These are phyloP conservation scores for Eudorina sp. DNA, from an alignment of 139 green algal species.

Conservation along the genomic window DNA sequence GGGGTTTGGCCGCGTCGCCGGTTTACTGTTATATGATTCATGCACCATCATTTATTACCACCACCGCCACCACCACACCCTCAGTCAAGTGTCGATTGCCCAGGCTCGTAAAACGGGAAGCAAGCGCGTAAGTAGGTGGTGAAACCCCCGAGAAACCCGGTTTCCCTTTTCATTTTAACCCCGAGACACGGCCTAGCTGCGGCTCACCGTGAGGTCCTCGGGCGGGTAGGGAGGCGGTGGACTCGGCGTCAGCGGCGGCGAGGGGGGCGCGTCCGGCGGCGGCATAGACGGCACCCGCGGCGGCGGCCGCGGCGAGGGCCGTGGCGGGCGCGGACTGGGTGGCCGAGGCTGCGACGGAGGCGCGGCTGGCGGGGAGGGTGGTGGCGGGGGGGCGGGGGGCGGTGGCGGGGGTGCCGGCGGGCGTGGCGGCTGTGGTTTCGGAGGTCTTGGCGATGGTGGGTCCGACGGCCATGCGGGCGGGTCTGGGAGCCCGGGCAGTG, in stretches of 20 bases:
- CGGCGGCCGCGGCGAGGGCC: not conserved
- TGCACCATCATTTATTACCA: too few species aligned
- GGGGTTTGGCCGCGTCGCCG: too few species aligned
- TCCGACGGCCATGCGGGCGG: not conserved
- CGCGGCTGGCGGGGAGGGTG: not conserved
- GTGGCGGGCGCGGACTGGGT: not conserved
- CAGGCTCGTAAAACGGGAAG: too few species aligned
- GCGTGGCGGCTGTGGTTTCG: too few species aligned
- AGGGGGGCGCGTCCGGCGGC: not conserved
- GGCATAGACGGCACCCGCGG: not conserved
- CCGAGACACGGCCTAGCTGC: not conserved
- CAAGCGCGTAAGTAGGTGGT: not conserved
- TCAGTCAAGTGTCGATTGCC: not conserved
- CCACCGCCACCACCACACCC: not conserved
- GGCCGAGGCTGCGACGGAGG: not conserved
- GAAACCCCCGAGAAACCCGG: not conserved
- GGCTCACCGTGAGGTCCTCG: conserved; percentile 22
- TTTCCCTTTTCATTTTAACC: not conserved
- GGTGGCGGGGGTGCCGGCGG: not conserved
- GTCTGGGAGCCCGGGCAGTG: too few species aligned
- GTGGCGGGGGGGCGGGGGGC: not conserved
- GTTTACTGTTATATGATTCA: too few species aligned
- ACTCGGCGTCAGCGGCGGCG: not conserved
- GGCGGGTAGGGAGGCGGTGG: not conserved
- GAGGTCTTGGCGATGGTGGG: too few species aligned